phyloP scores from a whole-genome alignment of 1,139 yeast genomes.

The Chernovozyma aurita region DNA sequence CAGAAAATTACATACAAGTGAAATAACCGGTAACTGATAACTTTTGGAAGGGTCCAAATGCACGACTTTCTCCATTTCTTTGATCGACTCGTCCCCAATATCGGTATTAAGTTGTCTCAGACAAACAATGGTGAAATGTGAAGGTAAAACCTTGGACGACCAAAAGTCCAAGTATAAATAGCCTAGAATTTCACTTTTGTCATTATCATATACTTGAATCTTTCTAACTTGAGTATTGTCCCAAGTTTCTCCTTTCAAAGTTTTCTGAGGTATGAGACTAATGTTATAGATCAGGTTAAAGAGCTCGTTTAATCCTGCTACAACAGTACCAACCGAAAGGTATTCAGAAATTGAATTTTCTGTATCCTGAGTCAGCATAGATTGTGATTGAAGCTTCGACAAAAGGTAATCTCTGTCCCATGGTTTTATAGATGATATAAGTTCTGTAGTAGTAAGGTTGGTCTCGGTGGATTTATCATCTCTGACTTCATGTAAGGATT shows the following conservation, averaged over 20 bases:
- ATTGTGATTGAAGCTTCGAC: constrained; percentile 12
- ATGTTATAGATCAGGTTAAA: constrained; percentile 74
- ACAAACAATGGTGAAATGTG: constrained; percentile 96
- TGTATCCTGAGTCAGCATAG: constrained; percentile 10
- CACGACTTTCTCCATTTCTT: constrained; percentile 35
- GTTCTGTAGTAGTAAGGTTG: constrained; percentile 2
- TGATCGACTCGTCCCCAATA: constrained; percentile 23
- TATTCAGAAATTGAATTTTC: constrained; percentile 46
- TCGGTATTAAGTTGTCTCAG: constrained; percentile 51
- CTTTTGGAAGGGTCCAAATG: constrained; percentile 49
- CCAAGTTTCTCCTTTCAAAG: constrained; percentile 83
- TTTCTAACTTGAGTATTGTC: constrained; percentile 74
- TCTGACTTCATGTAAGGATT: constrained; percentile 35
- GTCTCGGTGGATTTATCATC: constrained; percentile 7
- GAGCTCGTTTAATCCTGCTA: constrained; percentile 74
- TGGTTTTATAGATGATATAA: constrained; percentile 47
- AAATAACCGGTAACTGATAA: constrained; percentile 84
- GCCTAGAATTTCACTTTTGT: constrained; percentile 27
- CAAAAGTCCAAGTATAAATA: constrained; percentile 43
- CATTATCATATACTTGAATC: constrained; percentile 52
- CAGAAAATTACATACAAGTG: constrained; percentile 83
- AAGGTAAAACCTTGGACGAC: constrained; percentile 58
- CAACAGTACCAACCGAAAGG: constrained; percentile 82
- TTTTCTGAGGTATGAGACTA: constrained; percentile 60
- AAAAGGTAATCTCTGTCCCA: constrained; percentile 88